These are phyloP conservation scores for Puccinellia tenuiflora DNA, from an alignment of 176 grass and related monocot genomes.

Conservation along the genomic window DNA sequence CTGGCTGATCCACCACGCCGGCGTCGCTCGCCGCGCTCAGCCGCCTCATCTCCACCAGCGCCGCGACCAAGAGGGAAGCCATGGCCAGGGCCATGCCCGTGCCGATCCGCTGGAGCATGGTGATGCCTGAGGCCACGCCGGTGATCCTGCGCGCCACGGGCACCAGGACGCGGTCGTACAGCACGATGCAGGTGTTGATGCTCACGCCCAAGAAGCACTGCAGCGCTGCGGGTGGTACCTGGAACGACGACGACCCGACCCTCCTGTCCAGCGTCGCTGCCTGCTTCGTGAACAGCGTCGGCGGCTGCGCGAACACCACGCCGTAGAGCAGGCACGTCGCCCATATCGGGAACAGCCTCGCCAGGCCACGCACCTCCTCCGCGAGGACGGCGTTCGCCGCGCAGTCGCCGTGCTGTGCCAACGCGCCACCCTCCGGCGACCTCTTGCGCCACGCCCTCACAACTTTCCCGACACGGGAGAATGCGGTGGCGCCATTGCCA, in stretches of 20 bases:
- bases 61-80: constrained; percentile 3
- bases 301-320: constrained; percentile 28
- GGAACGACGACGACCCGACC: constrained; percentile 3
- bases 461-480: neutral
- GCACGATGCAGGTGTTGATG: constrained; percentile 14
- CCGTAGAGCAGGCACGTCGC: constrained; percentile 32
- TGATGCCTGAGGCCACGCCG: constrained; percentile 24
- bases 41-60: constrained; percentile 51
- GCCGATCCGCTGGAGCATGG: constrained; percentile 58
- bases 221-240: constrained; percentile 34
- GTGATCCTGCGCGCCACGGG: constrained; percentile 24
- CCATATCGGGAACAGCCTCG: constrained; percentile 41
- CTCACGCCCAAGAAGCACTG: constrained; percentile 37
- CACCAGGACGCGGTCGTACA: constrained; percentile 50
- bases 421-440: neutral
- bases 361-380: constrained; percentile 22
- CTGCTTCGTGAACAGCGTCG: constrained; percentile 55
- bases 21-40: constrained; percentile 18
- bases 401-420: neutral
- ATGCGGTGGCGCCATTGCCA: neutral
- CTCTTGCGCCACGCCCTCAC: neutral
- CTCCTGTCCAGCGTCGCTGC: constrained; percentile 33
- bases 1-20: constrained; percentile 6
- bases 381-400: neutral
- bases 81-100: constrained; percentile 29